Percentiles rank a stretch among this genome's conserved stretches.
Conservation (phyloP, 2,329 filamentous ascomycete species). For the Davidsoniella australis region DNA sequence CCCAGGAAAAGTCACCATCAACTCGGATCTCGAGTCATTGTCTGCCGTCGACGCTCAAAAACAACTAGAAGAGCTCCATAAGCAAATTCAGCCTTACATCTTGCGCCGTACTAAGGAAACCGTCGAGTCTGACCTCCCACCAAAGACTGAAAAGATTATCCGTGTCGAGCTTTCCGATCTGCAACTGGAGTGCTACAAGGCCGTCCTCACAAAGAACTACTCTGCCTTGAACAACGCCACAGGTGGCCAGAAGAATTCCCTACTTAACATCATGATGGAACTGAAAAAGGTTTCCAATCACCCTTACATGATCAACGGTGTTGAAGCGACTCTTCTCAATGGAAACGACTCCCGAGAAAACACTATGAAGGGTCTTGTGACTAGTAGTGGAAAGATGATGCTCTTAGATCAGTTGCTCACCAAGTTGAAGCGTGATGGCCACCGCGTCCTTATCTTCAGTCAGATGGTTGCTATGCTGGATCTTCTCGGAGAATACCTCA, state of each 20-base stretch:
- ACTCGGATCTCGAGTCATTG: slow-evolving; percentile 74
- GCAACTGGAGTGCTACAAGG: slow-evolving; percentile 96
- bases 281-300: slow-evolving; percentile 98
- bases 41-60: slow-evolving; percentile 63
- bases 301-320: slow-evolving; percentile 91
- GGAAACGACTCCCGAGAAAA: slow-evolving; percentile 74
- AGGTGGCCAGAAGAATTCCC: slow-evolving; percentile 80
- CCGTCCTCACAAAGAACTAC: slow-evolving; percentile 93
- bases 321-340: slow-evolving; percentile 73
- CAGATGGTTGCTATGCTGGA: slow-evolving; percentile 99
- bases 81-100: slow-evolving; percentile 83
- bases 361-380: slow-evolving; percentile 79
- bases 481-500: slow-evolving; percentile 85
- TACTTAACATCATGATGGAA: slow-evolving; percentile 99
- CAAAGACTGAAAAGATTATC: slow-evolving; percentile 97
- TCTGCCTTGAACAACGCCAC: slow-evolving; percentile 80
- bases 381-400: slow-evolving; percentile 99
- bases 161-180: slow-evolving; percentile 93
- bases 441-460: slow-evolving; percentile 94
- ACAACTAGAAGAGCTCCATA: slow-evolving; percentile 74
- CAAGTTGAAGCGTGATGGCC: slow-evolving; percentile 83
- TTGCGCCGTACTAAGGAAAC: slow-evolving; percentile 92
- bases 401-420: slow-evolving; percentile 84
- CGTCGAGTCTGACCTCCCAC: slow-evolving; percentile 87
- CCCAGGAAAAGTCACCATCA: slow-evolving; percentile 80